Base-by-base conservation (phyloP, 768 basidiomycete genomes). In the Amanita thiersii region DNA sequence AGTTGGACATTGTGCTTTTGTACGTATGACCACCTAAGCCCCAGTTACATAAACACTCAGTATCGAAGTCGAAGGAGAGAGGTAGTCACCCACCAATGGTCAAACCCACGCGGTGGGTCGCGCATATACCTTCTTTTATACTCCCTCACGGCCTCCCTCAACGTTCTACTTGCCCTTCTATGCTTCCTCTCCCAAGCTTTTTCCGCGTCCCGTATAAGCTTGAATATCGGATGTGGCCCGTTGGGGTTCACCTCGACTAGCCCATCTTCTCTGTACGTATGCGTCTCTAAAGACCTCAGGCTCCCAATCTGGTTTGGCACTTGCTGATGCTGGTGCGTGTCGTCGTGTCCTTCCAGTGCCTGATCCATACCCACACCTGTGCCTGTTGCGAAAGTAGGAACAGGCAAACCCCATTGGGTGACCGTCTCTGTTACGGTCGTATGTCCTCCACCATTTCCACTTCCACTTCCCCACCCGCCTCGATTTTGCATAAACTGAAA, bases 101-200 rank as follows among this genome's bases (percentile, higher is more conserved):
- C 87, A 50, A 94, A 96, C 0, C 93, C 92, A 31, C 68, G 67
- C 0, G 93, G 91, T 0, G 92, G 92, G 28, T 72, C 62, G 34
- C 86, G 71, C 17, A 64, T 66, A 58, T 92, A 93, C 51, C 90
- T 68, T 29, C 72, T 66, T 40, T 69, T 69, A 61, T 97, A 96
- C 59, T 91, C 88, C 9, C 59, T 57, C 0, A 82, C 85, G 1
- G 91, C 92, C 41, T 82, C 69, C 21, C 65, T 63, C n/a, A 96
- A 65, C 0, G 84, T 83, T 50, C 68, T 77, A 59, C 85, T 89
- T 50, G 93, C 86, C 40, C 61, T 63, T 6, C 65, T 61, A 18
- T 90, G 62, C 50, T 81, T 71, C 1, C 56, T 55, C 9, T 71
- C 63, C 70, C 85, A 94, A 21, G 72, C 70, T 12, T 55, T 57